Conservation (phyloP, 2,329 filamentous ascomycete genomes). For the Colletotrichum sansevieriae region DNA sequence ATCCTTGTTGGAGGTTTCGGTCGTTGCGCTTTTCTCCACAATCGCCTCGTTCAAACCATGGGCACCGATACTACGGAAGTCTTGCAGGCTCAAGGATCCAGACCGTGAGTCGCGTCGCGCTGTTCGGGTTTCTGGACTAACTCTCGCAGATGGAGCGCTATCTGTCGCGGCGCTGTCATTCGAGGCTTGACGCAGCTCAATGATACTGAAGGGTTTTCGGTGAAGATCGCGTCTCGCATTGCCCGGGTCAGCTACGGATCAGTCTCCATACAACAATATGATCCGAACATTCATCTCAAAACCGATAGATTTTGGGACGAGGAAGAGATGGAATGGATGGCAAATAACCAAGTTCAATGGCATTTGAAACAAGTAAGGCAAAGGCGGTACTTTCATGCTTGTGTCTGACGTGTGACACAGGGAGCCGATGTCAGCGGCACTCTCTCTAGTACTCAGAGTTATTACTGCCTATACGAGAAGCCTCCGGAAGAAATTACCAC, state of each 20-base stretch:
- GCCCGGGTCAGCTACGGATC: conserved; percentile 49
- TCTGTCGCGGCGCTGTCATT: conserved; percentile 51
- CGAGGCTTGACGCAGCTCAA: conserved; percentile 41
- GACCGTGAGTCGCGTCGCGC: conserved; percentile 47
- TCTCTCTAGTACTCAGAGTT: neutral
- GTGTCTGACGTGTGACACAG: conserved; percentile 25
- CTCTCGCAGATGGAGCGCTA: conserved; percentile 50
- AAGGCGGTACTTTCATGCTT: neutral
- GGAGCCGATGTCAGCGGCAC: conserved; percentile 14
- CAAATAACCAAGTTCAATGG: conserved; percentile 46
- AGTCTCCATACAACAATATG: neutral
- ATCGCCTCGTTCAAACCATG: conserved; percentile 34
- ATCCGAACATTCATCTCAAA: neutral
- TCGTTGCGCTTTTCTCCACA: conserved; percentile 47
- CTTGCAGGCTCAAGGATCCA: conserved; percentile 48
- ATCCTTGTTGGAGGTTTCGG: conserved; percentile 57
- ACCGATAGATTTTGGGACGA: conserved; percentile 42
- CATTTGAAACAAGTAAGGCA: conserved; percentile 46
- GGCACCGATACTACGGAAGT: conserved; percentile 41
- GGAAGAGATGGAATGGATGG: neutral
- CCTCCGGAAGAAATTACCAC: conserved; percentile 21
- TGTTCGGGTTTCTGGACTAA: conserved; percentile 33
- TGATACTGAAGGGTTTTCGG: neutral
- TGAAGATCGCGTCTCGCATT: conserved; percentile 43
- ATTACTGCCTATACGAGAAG: neutral